Evolutionary conservation across 805 yeast genomes (phyloP).

Genomic region (Cyberlindnera mississippiensis): DNA sequence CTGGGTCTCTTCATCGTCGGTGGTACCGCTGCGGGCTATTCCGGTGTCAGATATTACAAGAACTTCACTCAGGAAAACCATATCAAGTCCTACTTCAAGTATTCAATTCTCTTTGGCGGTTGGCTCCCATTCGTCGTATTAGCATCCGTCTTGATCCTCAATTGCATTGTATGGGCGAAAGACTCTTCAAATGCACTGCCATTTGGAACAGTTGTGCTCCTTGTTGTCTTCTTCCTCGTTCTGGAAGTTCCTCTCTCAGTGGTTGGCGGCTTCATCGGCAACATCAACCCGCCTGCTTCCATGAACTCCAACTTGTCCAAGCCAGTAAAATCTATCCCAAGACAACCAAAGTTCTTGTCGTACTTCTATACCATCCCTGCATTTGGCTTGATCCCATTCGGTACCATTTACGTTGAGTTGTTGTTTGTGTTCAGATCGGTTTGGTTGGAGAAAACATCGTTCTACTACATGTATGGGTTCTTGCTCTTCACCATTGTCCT

Average conservation of each 20-base stretch:
- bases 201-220: conserved; percentile 62
- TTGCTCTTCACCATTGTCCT: conserved; percentile 57
- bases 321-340: conserved; percentile 28
- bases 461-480: conserved; percentile 78
- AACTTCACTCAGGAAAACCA: conserved; percentile 39
- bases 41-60: conserved; percentile 61
- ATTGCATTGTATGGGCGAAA: conserved; percentile 70
- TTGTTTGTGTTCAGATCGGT: conserved; percentile 67
- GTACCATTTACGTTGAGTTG: conserved; percentile 76
- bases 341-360: conserved; percentile 32
- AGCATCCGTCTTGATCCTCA: conserved; percentile 49
- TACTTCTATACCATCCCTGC: conserved; percentile 33
- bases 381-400: conserved; percentile 75
- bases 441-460: conserved; percentile 77
- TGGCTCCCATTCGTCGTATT: conserved; percentile 45
- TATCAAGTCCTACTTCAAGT: conserved; percentile 8
- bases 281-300: conserved; percentile 26
- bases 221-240: conserved; percentile 55
- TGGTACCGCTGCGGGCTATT: conserved; percentile 71
- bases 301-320: conserved; percentile 17
- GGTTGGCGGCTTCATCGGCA: conserved; percentile 61
- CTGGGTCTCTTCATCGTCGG: conserved; percentile 59
- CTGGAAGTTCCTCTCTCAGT: conserved; percentile 74
- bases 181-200: conserved; percentile 76
- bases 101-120: conserved; percentile 46